Percentiles rank a stretch among this genome's conserved stretches.
These are phyloP conservation scores for Penicillium turbatum DNA, from an alignment of 495 filamentous ascomycete species.

Conservation along the genomic window DNA sequence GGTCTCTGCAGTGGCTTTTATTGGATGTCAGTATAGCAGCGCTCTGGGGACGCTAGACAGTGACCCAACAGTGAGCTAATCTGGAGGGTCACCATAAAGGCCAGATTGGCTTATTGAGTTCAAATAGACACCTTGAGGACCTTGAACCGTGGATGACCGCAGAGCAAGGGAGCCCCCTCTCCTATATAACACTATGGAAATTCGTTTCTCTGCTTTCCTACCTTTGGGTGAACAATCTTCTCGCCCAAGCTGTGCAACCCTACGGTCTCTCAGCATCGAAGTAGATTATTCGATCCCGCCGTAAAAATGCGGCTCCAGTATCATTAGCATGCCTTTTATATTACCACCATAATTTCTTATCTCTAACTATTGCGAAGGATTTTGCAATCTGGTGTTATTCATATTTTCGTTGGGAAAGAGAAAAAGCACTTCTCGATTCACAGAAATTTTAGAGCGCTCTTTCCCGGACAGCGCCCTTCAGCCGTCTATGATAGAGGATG, in stretches of 20 bases:
- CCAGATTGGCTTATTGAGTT: too few relatives aligned
- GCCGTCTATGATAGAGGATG: conserved; percentile 4
- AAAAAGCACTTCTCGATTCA: conserved; percentile 11
- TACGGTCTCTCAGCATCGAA: background rate
- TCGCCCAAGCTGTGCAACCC: background rate
- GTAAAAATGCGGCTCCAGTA: background rate
- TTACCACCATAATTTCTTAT: background rate
- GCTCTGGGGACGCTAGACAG: too few relatives aligned
- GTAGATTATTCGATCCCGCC: background rate
- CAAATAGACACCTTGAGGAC: too few relatives aligned
- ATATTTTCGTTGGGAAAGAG: conserved; percentile 4
- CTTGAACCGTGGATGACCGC: too few relatives aligned
- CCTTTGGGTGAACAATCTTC: background rate
- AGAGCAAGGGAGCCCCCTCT: too few relatives aligned
- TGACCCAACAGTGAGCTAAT: too few relatives aligned
- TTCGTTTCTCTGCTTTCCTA: background rate
- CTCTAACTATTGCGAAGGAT: background rate
- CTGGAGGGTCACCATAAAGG: too few relatives aligned
- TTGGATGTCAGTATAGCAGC: too few relatives aligned
- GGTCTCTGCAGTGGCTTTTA: conserved; percentile 6
- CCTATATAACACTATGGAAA: background rate
- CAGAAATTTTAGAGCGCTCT: background rate
- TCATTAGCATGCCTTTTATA: background rate
- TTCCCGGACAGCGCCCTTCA: conserved; percentile 1
- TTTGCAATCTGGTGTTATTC: conserved; percentile 2